A percentile compares a stretch with the other conserved stretches of the same genome.
These are phyloP conservation scores for Thermothielavioides terrestris DNA, from an alignment of 495 filamentous ascomycete genomes.

Conservation along the genomic window DNA sequence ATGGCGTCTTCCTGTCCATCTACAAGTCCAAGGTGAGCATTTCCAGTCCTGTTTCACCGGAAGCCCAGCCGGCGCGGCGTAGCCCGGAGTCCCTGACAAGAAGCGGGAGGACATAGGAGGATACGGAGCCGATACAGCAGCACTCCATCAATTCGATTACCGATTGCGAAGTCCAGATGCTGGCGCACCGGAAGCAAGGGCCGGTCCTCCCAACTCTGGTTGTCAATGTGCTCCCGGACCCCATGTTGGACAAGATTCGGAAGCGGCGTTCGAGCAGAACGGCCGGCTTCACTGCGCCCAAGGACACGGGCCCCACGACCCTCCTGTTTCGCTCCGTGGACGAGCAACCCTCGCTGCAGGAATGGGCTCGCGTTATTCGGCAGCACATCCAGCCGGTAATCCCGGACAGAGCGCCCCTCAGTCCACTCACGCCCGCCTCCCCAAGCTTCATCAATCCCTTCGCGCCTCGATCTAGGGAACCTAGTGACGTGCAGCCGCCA, in stretches of 20 bases:
- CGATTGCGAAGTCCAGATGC: slow-evolving; percentile 43
- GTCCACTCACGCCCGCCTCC: slow-evolving; percentile 35
- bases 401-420: slow-evolving; percentile 28
- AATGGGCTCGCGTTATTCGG: slow-evolving; percentile 41
- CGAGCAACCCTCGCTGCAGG: slow-evolving; percentile 30
- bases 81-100: slow-evolving; percentile 6
- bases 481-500: slow-evolving; percentile 22
- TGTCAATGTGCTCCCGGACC: slow-evolving; percentile 44
- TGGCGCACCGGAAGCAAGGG: slow-evolving; percentile 48
- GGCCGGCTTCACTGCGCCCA: slow-evolving; percentile 36
- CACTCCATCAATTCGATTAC: slow-evolving; percentile 40
- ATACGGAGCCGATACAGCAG: slow-evolving; percentile 43
- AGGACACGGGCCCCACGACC: slow-evolving; percentile 33
- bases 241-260: slow-evolving; percentile 41
- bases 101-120: slow-evolving; percentile 30
- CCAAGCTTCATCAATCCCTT: slow-evolving; percentile 41
- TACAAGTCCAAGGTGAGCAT: slow-evolving; percentile 46
- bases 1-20: slow-evolving; percentile 42
- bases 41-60: background rate
- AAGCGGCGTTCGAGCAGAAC: slow-evolving; percentile 51
- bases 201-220: slow-evolving; percentile 42
- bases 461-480: slow-evolving; percentile 26
- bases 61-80: background rate
- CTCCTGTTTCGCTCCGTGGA: slow-evolving; percentile 40
- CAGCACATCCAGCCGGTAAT: slow-evolving; percentile 31